Percentiles rank a stretch among this genome's conserved stretches.
Evolutionary conservation across 257 asterid genomes (phyloP).

Genomic region (Solanum neorickii): DNA sequence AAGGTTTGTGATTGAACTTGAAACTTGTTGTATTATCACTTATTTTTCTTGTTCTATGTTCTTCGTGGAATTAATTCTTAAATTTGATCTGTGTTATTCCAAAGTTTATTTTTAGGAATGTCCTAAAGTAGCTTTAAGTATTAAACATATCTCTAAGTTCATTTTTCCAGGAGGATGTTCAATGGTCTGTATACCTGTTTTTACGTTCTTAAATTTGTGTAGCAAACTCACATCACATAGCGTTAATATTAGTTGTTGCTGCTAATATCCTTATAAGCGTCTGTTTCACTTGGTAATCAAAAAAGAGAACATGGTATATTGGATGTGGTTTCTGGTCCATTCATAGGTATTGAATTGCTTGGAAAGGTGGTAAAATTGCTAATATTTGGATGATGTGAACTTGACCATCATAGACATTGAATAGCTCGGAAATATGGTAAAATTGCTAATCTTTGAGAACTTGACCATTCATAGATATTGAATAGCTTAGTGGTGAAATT

Average conservation of each 20-base stretch:
- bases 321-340: background rate
- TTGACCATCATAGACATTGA: background rate
- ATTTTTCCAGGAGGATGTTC: background rate
- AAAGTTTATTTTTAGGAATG: background rate
- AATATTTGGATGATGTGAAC: background rate
- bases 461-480: background rate
- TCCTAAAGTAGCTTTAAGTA: background rate
- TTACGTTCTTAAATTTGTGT: background rate
- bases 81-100: background rate
- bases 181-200: background rate
- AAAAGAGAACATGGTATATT: background rate
- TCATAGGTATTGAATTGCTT: background rate
- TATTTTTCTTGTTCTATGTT: background rate
- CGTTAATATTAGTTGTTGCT: background rate
- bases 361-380: background rate
- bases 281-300: background rate
- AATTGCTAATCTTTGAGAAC: background rate
- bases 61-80: background rate
- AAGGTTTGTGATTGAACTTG: slow-evolving; percentile 25
- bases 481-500: background rate
- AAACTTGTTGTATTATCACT: background rate
- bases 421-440: background rate
- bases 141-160: background rate
- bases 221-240: background rate
- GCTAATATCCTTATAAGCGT: background rate